Percentiles rank a stretch among this genome's conserved stretches.
Conservation (phyloP, 1,139 yeast genomes). For the Ashbya aceris region DNA sequence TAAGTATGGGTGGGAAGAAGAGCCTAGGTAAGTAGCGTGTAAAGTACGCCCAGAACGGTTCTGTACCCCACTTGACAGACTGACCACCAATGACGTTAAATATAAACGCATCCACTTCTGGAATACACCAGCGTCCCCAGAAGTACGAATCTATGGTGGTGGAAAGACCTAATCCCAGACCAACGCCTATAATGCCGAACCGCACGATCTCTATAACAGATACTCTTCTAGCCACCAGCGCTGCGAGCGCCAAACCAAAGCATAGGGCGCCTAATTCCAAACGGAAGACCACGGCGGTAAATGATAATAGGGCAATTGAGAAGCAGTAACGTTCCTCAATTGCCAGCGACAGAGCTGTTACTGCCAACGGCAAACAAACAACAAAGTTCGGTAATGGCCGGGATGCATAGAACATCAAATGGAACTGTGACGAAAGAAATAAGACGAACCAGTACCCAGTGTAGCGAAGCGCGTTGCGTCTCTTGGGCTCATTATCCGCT, state of each 20-base stretch:
- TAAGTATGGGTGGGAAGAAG: conserved; percentile 52
- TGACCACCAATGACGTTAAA: conserved; percentile 71
- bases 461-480: background rate
- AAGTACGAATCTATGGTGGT: conserved; percentile 60
- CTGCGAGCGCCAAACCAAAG: conserved; percentile 37
- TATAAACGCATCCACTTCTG: conserved; percentile 64
- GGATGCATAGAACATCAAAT: conserved; percentile 63
- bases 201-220: conserved; percentile 32
- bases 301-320: conserved; percentile 52
- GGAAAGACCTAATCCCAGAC: conserved; percentile 45
- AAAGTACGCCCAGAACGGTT: conserved; percentile 65
- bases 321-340: conserved; percentile 40
- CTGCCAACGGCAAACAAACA: conserved; percentile 62
- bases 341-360: conserved; percentile 43
- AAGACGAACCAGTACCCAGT: conserved; percentile 50
- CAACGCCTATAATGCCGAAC: conserved; percentile 44
- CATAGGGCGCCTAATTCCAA: conserved; percentile 61
- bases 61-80: conserved; percentile 74
- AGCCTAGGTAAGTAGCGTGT: conserved; percentile 45
- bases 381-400: conserved; percentile 82
- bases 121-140: conserved; percentile 53
- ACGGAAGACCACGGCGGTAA: conserved; percentile 62
- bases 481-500: background rate
- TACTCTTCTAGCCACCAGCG: conserved; percentile 38
- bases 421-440: conserved; percentile 63